Evolutionary conservation across 495 filamentous ascomycete genomes (phyloP).

Genomic region (Penicillium bialowiezense): DNA sequence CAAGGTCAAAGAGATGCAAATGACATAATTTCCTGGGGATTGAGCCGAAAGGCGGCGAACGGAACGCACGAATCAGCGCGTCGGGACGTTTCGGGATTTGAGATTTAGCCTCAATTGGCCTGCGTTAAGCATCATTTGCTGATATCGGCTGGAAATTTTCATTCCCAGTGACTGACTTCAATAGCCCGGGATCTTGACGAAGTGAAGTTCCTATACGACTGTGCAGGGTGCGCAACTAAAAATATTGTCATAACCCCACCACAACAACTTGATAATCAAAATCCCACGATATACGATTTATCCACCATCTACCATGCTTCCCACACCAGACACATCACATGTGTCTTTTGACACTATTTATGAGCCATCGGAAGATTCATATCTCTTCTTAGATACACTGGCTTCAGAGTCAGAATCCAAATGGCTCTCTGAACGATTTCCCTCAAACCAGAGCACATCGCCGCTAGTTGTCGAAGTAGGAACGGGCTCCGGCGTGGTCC

Average conservation of each 20-base stretch:
- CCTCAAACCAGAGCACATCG: constrained; percentile 6
- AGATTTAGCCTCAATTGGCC: not conserved
- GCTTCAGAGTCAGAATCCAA: constrained; percentile 66
- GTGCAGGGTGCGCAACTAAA: not conserved
- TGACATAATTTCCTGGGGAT: constrained; percentile 30
- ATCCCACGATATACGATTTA: too few relatives aligned
- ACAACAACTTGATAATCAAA: not conserved
- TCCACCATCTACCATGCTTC: constrained; percentile 60
- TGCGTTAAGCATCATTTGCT: too few relatives aligned
- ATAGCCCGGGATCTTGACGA: too few relatives aligned
- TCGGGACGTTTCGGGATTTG: constrained; percentile 6
- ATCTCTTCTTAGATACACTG: constrained; percentile 88
- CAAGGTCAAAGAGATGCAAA: constrained; percentile 9
- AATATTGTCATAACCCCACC: constrained; percentile 2
- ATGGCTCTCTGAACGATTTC: constrained; percentile 65
- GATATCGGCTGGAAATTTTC: not conserved
- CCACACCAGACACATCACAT: constrained; percentile 88
- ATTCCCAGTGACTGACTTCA: too few relatives aligned
- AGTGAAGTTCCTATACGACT: too few relatives aligned
- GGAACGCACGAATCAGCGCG: constrained; percentile 14
- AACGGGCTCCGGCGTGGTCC: constrained; percentile 84
- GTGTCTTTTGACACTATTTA: constrained; percentile 83
- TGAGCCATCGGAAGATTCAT: constrained; percentile 93
- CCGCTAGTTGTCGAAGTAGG: constrained; percentile 84
- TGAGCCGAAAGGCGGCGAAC: constrained; percentile 26